Conservation (phyloP, 768 basidiomycete species). For the Podaxis mareebaensis region DNA sequence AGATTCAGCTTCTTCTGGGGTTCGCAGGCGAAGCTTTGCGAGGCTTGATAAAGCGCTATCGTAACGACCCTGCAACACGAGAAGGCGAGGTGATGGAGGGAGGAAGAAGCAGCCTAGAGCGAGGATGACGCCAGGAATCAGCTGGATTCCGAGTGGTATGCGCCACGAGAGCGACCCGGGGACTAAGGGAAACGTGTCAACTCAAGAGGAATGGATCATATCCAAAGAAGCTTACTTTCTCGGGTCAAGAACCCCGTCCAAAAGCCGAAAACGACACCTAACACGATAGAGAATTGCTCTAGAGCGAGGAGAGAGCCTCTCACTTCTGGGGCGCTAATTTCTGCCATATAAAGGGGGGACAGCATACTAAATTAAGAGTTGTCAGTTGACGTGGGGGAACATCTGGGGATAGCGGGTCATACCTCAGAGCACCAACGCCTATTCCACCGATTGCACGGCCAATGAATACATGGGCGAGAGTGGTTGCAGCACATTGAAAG, state of each 20-base stretch:
- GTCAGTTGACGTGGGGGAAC: constrained; percentile 15
- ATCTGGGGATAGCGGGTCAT: constrained; percentile 14
- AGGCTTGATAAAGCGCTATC: constrained; percentile 62
- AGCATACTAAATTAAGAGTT: constrained; percentile 54
- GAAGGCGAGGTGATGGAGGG: constrained; percentile 61
- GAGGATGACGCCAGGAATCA: constrained; percentile 68
- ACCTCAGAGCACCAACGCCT: constrained; percentile 80
- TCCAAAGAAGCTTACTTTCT: constrained; percentile 40
- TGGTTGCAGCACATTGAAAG: constrained; percentile 64
- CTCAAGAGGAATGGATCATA: not conserved
- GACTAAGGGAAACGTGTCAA: constrained; percentile 37
- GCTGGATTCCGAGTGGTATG: constrained; percentile 71
- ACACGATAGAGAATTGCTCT: constrained; percentile 79
- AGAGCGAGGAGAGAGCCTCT: constrained; percentile 78
- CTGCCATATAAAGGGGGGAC: constrained; percentile 81
- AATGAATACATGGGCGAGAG: constrained; percentile 56
- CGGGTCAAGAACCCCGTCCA: constrained; percentile 82
- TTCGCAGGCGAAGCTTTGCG: constrained; percentile 52
- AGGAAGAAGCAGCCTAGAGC: constrained; percentile 60
- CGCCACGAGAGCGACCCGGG: constrained; percentile 70
- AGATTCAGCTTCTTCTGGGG: constrained; percentile 41
- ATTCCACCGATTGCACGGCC: constrained; percentile 78
- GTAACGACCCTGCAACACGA: constrained; percentile 54
- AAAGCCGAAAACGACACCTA: constrained; percentile 81
- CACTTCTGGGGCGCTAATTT: constrained; percentile 80